Evolutionary conservation across 1,284 basidiomycete genomes (phyloP), one percentile per base, ranked within the genome.

Genomic region (Pholiota adiposa): DNA sequence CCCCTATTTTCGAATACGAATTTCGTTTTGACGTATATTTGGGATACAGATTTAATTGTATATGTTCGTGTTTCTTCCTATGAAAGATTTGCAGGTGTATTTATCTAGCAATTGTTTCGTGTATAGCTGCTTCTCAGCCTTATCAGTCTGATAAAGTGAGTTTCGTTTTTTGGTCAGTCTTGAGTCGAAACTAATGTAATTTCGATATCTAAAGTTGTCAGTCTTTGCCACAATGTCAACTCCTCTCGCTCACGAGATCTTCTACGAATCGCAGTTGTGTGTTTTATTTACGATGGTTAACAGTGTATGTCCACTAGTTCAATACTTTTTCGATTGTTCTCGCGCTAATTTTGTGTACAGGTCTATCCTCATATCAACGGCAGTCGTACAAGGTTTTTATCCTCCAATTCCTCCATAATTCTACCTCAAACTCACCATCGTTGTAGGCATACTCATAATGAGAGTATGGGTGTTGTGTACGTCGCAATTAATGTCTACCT

Each of bases 281-380:
- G 38, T 72, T 71, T 54, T 71, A 65, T 49, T 65, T 71, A 34
- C 66, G 70, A 23, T 71, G 69, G 70, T 65, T 70, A 6, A 59
- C 65, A 19, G 59, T 71, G 70, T 70, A 56, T 2, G 69, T 61
- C 5, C 6, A 9, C 33, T 23, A 34, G 12, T 21, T 44, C n/a
- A n/a, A n/a, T n/a, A n/a, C 5, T 16, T 18, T 14, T 25, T 33
- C 12, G 3, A 31, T 18, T n/a, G 1, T 43, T n/a, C 16, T 7
- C n/a, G 16, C 12, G n/a, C 31, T 49, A 3, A 56, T 46, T 23
- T n/a, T 43, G 4, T 33, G 7, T 36, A 16, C 31, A 66, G 61
- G 0, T 60, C 60, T 18, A 38, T 61, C 2, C 67, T 64, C 27
- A 50, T 60, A n/a, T 65, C 59, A 5, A 69, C 61, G 18, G 63